Base-by-base conservation (phyloP, 108 stramenopile genomes). In the Cylindrotheca closterium region DNA sequence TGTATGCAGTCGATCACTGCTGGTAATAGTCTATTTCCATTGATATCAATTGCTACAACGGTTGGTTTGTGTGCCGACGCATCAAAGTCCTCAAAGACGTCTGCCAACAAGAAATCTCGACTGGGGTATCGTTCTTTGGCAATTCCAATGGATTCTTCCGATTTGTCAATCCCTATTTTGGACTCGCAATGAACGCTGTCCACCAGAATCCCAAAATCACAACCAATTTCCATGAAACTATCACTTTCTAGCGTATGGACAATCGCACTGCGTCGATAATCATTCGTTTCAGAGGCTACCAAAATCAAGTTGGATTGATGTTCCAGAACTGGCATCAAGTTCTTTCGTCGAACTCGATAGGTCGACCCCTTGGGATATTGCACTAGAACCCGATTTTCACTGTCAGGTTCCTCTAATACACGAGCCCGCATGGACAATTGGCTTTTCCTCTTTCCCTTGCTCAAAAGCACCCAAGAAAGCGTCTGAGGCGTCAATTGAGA, bases 11-110 rank as follows among this genome's bases (percentile, higher is more conserved):
- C 49, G 2, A 82, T 50, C 0, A 91, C 93, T 17, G 87, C 89
- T 2, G 78, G 80, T 48, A 94, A 66, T 54, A 85, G 85, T 50
- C 93, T 62, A 51, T 87, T 91, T 0, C 93, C 93, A 65, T 91
- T 91, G 25, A 94, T 84, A 59, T 94, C 93, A 52, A 94, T 84
- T 12, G 87, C 83, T 49, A 94, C 74, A 0, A 94, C 81, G 4
- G 74, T 22, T 1, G 63, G 60, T n/a, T 37, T 25, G 4, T 64
- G 31, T 3, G 25, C 32, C 15, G 30, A 50, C 0, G 3, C n/a
- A 27, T 51, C 34, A 22, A 60, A 2, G 25, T 55, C 47, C 28
- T 51, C 70, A 48, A 74, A 67, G 3, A 82, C 47, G 64, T 82
- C 77, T 1, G 57, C 70, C 2, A 73, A 51, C 3, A 68, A 19